Evolutionary conservation across 495 filamentous ascomycete species (phyloP), one percentile per base, ranked within the genome.

Genomic region (Podospora sp.): DNA sequence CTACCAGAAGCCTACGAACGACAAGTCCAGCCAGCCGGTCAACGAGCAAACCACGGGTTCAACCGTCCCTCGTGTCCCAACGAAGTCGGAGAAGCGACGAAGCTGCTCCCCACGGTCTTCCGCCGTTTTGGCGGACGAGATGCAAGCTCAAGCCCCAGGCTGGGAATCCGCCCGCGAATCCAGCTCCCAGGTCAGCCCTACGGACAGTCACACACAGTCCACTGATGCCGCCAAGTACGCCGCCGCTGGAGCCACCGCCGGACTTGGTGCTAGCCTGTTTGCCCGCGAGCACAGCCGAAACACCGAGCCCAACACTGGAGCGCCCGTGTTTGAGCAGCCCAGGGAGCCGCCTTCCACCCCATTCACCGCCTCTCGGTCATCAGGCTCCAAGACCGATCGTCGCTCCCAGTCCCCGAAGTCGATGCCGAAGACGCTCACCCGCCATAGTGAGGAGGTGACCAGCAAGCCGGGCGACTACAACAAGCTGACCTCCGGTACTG

Each of bases 261-360:
- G 69, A 1, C 56, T 68, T 27, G 69, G 65, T 20, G 69, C 69
- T 6, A 63, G 53, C 49, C n/a, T 67, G 25, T 18, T 59, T 21
- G 65, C 68, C 6, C 49, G 56, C n/a, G 60, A 57, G 6, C 33
- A 61, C 6, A 46, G 63, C 0, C 27, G 36, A 1, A 27, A 63
- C 20, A 18, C 46, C 0, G 5, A 40, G 0, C 26, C 52, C n/a
- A 22, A 2, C 2, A 53, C 49, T 18, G 25, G 36, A 12, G 36
- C 66, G 21, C 53, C 68, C 2, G 62, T 65, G 6, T 72, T 67
- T 49, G 69, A 74, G 63, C 62, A 73, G 21, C 69, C 72, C 1
- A 66, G 72, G 40, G 71, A 71, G 46, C 69, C 71, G 4, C 71
- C 71, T 7, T 35, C 65, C n/a, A 60, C 65, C 0, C 68, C 66